phyloP scores from a whole-genome alignment of 2,329 filamentous ascomycete genomes.

The Sporothrix variecibatus region DNA sequence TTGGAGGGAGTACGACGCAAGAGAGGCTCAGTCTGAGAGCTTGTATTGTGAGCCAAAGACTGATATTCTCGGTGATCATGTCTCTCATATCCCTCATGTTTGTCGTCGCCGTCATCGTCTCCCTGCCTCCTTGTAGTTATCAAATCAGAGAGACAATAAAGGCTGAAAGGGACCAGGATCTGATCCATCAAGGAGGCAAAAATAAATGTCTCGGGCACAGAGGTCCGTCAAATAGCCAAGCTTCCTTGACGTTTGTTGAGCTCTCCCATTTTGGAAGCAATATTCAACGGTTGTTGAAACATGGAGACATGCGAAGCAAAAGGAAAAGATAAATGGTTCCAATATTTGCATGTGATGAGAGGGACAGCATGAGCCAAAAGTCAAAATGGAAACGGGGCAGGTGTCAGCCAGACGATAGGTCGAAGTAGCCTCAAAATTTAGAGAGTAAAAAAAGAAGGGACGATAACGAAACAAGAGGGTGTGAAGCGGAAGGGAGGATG shows the following conservation, averaged over 20 bases:
- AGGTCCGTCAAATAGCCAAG: background rate
- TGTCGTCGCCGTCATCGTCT: background rate
- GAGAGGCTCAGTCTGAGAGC: background rate
- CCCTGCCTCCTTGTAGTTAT: background rate
- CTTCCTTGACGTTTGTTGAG: background rate
- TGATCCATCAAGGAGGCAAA: background rate
- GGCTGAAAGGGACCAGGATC: background rate
- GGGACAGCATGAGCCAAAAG: background rate
- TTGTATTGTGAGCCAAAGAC: background rate
- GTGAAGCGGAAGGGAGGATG: background rate
- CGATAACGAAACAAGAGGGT: background rate
- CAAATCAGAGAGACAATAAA: background rate
- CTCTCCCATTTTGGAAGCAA: background rate
- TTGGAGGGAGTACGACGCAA: background rate
- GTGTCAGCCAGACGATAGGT: background rate
- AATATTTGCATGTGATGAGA: slow-evolving; percentile 10
- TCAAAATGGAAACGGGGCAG: background rate
- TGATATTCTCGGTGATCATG: background rate
- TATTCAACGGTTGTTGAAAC: background rate
- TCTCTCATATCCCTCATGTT: background rate
- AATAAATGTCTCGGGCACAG: background rate
- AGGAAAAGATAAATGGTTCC: background rate
- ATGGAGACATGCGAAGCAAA: background rate
- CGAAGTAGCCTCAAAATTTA: too few species aligned
- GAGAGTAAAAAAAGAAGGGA: background rate